These are phyloP conservation scores for Geotrichum cucujoidarum DNA, from an alignment of 1,139 yeast species.

Conservation along the genomic window DNA sequence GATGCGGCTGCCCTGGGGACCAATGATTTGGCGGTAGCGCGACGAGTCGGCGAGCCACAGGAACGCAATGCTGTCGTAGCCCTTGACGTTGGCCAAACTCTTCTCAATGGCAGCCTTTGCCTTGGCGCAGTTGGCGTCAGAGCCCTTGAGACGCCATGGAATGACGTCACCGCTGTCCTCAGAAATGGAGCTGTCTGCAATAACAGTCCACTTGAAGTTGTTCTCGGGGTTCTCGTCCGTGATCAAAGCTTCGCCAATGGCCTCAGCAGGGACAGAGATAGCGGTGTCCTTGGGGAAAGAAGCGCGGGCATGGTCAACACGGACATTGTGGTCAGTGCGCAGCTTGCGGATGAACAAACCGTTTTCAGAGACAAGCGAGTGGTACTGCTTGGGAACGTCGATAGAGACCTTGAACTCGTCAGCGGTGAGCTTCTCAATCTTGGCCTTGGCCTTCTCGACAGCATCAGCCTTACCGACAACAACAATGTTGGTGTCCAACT, in stretches of 20 bases:
- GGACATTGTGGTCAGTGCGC: slow-evolving; percentile 52
- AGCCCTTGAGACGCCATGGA: slow-evolving; percentile 39
- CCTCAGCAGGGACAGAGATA: slow-evolving; percentile 43
- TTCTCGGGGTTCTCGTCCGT: slow-evolving; percentile 24
- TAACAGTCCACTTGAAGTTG: slow-evolving; percentile 32
- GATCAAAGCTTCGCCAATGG: slow-evolving; percentile 39
- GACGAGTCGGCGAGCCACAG: slow-evolving; percentile 47
- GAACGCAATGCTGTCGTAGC: slow-evolving; percentile 44
- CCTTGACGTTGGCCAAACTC: slow-evolving; percentile 34
- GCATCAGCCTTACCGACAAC: slow-evolving; percentile 35
- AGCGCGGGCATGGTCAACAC: slow-evolving; percentile 55
- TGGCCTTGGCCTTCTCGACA: slow-evolving; percentile 36
- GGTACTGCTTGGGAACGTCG: slow-evolving; percentile 54
- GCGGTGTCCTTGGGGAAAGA: slow-evolving; percentile 23
- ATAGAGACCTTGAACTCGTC: slow-evolving; percentile 43
- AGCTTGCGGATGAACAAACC: slow-evolving; percentile 61
- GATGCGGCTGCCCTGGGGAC: slow-evolving; percentile 70
- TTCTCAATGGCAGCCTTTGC: slow-evolving; percentile 35
- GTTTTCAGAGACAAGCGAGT: slow-evolving; percentile 60
- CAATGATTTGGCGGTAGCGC: slow-evolving; percentile 58
- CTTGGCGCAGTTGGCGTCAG: slow-evolving; percentile 38
- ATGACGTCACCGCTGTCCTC: slow-evolving; percentile 39
- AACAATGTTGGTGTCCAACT: slow-evolving; percentile 30
- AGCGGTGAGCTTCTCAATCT: slow-evolving; percentile 34
- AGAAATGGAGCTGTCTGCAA: slow-evolving; percentile 23